Evolutionary conservation across 129 eudicot genomes (phyloP), one percentile per base, ranked within the genome.

Genomic region (Arctium lappa): DNA sequence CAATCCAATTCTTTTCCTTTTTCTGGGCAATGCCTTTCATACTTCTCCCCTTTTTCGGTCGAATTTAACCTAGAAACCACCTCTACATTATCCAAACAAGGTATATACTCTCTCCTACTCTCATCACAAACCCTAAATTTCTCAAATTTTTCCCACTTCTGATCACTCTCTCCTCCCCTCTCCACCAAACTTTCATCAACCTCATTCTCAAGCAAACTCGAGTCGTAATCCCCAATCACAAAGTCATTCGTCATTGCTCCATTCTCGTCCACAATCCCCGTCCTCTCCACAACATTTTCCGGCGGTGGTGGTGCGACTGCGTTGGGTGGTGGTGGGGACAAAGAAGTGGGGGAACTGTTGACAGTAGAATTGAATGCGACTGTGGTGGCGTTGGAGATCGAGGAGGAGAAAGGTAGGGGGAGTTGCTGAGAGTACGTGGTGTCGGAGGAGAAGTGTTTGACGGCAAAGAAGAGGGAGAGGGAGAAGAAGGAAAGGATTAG

Each of bases 11-110:
- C 90, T 38, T 80, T 74, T 18, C 85, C 97, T 18, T 74, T 89
- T 79, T 53, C 84, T 0, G 98, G 97, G 38, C 98, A 94, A 90
- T 87, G 91, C 75, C 94, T 86, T 85, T 94, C 92, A 78, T 86
- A 91, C 9, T 87, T 91, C 75, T 89, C 97, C 69, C 93, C 95
- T 34, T 84, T 88, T 29, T 86, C 93, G 0, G 90, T 88, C 10
- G 88, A 91, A 78, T 78, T 87, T 48, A 91, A 75, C 86, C 40
- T 76, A 37, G 86, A 84, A 83, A 86, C 29, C 2, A 75, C 84
- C n/a, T 86, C 93, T 50, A 77, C 84, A 50, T 92, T 94, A 70
- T 94, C 98, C 93, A 92, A 81, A 87, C 97, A 94, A 39, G 98
- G 98, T 46, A 92, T 85, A 78, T 90, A 90, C 73, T 92, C 94